Evolutionary conservation across 768 basidiomycete genomes (phyloP), one percentile per base, ranked within the genome.

Genomic region (Serendipita indica): DNA sequence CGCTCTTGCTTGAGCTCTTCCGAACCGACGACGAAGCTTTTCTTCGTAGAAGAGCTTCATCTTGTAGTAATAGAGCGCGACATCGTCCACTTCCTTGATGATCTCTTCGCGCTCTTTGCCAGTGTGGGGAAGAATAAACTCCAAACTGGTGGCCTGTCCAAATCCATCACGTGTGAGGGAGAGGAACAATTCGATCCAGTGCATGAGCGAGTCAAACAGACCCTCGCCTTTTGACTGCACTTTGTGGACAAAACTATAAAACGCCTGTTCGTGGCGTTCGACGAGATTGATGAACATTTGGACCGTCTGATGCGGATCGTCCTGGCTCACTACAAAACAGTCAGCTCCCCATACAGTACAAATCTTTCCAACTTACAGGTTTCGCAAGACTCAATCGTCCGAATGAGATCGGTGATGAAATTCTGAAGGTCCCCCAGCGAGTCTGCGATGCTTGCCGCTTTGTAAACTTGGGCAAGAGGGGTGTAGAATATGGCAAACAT

Each of bases 401-500:
- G 81, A 66, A 98, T 94, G 59, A 99, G 77, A 68, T 99, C 96
- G 62, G 86, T 93, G 65, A 98, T 78, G 66, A 99, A 99, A 64
- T 77, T 89, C 70, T 98, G 96, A 52, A 97, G 65, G 68, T 98
- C 96, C 30, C 81, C 75, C 0, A 99, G 67, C 1, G 93, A 98
- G 68, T 98, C 94, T 10, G 88, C 86, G 58, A 99, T 97, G 67
- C 87, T 96, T 3, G 96, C 96, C 7, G 96, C 96, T 65, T 88
- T 83, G 72, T 98, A 99, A 1, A 98, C 96, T 67, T 94, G 89
- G 1, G 96, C 96, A 25, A 99, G 74, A 1, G 96, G 96, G 0
- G 92, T 73, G 69, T 99, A 99, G 71, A 99, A 99, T 60, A 99
- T 98, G 18, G 96, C 97, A 65, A 99, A 90, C 61, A 99, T 97